These are phyloP conservation scores for Leishmania gerbilli DNA, from an alignment of 208 protist species.

Conservation along the genomic window DNA sequence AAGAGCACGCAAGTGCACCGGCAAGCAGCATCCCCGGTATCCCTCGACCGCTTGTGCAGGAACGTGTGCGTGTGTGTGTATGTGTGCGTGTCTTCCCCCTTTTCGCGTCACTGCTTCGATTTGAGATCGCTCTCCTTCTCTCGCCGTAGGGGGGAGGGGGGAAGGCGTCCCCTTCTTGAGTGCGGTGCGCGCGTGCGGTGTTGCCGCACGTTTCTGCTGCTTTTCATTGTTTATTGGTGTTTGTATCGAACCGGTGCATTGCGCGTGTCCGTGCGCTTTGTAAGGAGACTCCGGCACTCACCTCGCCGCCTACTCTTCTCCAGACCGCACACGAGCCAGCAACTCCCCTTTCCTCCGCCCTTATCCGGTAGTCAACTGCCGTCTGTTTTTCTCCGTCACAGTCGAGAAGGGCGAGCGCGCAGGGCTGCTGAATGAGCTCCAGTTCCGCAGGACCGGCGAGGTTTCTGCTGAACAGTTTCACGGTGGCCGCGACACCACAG, in stretches of 20 bases:
- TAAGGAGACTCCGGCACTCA: neutral
- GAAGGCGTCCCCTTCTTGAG: neutral
- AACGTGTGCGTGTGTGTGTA: neutral
- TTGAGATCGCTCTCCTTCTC: neutral
- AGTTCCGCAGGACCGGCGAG: slow-evolving; percentile 17
- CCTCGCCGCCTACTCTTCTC: neutral
- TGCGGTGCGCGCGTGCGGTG: neutral
- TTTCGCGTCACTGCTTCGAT: neutral
- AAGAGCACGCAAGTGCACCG: neutral
- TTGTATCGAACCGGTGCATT: neutral
- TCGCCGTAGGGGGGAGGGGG: neutral
- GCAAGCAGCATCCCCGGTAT: neutral
- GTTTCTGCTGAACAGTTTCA: slow-evolving; percentile 28
- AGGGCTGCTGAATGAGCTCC: slow-evolving; percentile 8
- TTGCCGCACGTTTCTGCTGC: neutral
- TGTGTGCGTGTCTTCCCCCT: neutral
- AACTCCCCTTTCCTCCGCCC: neutral
- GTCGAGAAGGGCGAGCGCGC: neutral
- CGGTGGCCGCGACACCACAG: slow-evolving; percentile 22
- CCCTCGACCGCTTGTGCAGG: neutral
- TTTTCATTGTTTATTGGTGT: neutral
- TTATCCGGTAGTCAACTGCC: neutral
- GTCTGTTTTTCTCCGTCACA: neutral
- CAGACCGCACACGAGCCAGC: neutral
- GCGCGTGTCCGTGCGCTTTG: neutral